These are phyloP conservation scores for Vanderwaltozyma tropicalis DNA, from an alignment of 805 yeast genomes.

Conservation along the genomic window DNA sequence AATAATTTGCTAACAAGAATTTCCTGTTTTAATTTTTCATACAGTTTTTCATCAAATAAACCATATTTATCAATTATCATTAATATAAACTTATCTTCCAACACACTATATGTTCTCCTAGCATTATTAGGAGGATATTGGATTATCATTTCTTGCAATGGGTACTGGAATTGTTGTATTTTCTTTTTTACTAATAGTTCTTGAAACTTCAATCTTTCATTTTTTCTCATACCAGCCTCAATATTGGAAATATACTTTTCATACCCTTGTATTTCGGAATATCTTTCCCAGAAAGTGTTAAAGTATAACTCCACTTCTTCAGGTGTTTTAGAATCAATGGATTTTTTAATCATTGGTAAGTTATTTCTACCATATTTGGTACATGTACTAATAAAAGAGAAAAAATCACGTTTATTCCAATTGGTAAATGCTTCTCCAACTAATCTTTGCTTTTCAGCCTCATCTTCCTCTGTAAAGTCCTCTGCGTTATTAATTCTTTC, in stretches of 20 bases:
- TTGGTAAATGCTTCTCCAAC: conserved; percentile 48
- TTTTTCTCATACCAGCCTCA: conserved; percentile 62
- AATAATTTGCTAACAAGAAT: conserved; percentile 49
- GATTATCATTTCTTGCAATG: conserved; percentile 51
- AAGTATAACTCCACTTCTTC: conserved; percentile 54
- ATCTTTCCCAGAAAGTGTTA: conserved; percentile 53
- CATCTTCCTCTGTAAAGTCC: conserved; percentile 57
- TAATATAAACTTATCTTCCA: conserved; percentile 62
- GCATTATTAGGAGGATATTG: conserved; percentile 80
- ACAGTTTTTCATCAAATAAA: conserved; percentile 44
- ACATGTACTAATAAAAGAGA: conserved; percentile 57
- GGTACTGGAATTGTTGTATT: conserved; percentile 43
- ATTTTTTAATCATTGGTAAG: conserved; percentile 39
- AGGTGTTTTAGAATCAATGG: conserved; percentile 44
- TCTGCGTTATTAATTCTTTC: conserved; percentile 44
- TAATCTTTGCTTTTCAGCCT: conserved; percentile 39
- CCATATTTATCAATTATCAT: conserved; percentile 57
- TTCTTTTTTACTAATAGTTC: conserved; percentile 44
- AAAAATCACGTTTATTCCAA: conserved; percentile 70
- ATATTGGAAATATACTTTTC: conserved; percentile 65
- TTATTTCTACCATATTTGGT: conserved; percentile 56
- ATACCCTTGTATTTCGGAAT: conserved; percentile 52
- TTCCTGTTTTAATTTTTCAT: conserved; percentile 57
- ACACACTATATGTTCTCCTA: conserved; percentile 55
- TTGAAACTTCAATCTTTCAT: conserved; percentile 44